These are phyloP conservation scores for Metschnikowia peoriensis DNA, from an alignment of 805 yeast genomes.

Conservation along the genomic window DNA sequence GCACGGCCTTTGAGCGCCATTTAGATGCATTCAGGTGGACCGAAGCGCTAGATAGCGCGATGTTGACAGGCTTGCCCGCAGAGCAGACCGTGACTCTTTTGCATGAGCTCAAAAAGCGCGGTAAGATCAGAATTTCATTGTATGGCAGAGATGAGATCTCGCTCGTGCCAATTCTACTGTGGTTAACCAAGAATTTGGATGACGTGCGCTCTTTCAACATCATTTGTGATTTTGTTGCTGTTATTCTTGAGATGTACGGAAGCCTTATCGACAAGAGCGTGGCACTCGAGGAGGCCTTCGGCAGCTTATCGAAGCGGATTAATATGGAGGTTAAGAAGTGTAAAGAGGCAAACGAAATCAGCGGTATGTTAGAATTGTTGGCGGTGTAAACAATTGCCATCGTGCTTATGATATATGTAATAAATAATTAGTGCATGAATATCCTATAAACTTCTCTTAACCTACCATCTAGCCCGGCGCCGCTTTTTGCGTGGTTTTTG, in stretches of 20 bases:
- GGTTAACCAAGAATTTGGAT: conserved; percentile 76
- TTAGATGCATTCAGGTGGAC: conserved; percentile 88
- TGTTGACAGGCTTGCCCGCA: conserved; percentile 71
- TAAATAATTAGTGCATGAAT: too few species aligned
- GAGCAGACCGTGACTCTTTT: conserved; percentile 81
- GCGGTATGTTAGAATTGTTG: conserved; percentile 90
- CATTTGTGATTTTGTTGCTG: conserved; percentile 66
- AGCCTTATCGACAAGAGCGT: conserved; percentile 70
- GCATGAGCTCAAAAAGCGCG: conserved; percentile 82
- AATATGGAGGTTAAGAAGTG: conserved; percentile 72
- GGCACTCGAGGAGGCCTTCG: conserved; percentile 70
- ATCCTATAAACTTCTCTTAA: background rate
- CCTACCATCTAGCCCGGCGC: conserved; percentile 6
- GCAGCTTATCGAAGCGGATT: conserved; percentile 58
- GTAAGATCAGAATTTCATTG: conserved; percentile 81
- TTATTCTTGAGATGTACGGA: conserved; percentile 73
- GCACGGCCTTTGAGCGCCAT: conserved; percentile 79
- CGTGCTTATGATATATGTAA: background rate
- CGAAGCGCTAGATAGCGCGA: conserved; percentile 88
- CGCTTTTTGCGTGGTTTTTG: conserved; percentile 3
- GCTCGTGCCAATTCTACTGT: conserved; percentile 79
- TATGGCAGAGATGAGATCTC: conserved; percentile 81
- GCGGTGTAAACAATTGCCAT: conserved; percentile 29
- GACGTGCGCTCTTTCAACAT: conserved; percentile 70
- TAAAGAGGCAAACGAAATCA: conserved; percentile 82